A percentile compares a stretch with the other conserved stretches of the same genome.
Evolutionary conservation across 345 rosid species (phyloP).

Genomic region (Geranium rotundifolium): DNA sequence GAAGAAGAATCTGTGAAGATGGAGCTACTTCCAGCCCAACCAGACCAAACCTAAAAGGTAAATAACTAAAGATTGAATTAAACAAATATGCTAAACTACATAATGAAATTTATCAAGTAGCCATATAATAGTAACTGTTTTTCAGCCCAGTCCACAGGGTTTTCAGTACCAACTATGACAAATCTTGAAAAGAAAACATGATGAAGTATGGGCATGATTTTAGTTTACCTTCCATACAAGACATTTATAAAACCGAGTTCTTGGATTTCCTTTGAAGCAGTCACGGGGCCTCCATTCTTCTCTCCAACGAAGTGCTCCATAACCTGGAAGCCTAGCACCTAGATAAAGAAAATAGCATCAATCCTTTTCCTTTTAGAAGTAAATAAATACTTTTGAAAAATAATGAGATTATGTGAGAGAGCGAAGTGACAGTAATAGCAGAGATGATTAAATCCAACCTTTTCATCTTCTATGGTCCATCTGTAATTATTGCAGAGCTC

Average conservation of each 20-base stretch:
- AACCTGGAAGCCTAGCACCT: conserved; percentile 49
- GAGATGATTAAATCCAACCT: conserved; percentile 32
- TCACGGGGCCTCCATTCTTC: conserved; percentile 16
- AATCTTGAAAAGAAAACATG: not conserved
- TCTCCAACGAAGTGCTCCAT: conserved; percentile 18
- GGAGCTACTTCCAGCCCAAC: too few species aligned
- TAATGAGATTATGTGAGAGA: not conserved
- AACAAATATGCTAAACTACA: not conserved
- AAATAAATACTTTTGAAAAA: not conserved
- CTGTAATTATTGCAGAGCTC: conserved; percentile 63
- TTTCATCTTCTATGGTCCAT: conserved; percentile 68
- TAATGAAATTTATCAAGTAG: not conserved
- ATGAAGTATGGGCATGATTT: conserved; percentile 3
- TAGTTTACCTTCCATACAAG: conserved; percentile 62
- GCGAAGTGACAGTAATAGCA: conserved; percentile 5
- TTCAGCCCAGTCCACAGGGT: not conserved
- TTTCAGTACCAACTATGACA: not conserved
- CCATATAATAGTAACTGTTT: not conserved
- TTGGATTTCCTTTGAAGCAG: conserved; percentile 23
- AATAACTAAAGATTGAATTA: not conserved
- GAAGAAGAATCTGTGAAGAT: too few species aligned
- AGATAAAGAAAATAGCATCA: conserved; percentile 12
- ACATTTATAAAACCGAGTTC: conserved; percentile 50
- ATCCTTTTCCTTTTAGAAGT: not conserved
- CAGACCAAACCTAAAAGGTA: too few species aligned